Evolutionary conservation across 2,329 filamentous ascomycete species (phyloP).

Genomic region (Zymoseptoria ardabiliae): DNA sequence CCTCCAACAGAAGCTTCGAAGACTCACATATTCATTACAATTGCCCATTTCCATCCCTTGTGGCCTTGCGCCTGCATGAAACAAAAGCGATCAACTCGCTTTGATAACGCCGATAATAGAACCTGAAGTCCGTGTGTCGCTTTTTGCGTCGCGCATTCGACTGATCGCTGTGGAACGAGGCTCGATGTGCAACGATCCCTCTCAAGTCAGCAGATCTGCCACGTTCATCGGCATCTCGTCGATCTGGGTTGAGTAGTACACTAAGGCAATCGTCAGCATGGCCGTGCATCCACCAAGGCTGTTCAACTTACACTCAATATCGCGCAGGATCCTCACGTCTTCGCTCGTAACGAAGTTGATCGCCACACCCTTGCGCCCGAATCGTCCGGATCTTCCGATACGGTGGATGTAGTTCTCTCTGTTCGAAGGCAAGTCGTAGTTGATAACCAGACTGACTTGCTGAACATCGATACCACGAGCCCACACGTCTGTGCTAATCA

Average conservation of each 20-base stretch:
- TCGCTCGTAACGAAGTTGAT: conserved; percentile 99
- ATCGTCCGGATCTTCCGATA: conserved; percentile 90
- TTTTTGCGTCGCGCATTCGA: not conserved
- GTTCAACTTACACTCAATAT: conserved; percentile 78
- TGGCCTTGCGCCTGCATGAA: conserved; percentile 22
- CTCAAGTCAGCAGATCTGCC: conserved; percentile 31
- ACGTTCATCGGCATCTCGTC: conserved; percentile 97
- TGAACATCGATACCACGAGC: conserved; percentile 98
- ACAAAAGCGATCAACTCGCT: not conserved
- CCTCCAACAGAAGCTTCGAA: not conserved
- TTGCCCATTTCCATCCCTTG: conserved; percentile 29
- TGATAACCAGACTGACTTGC: conserved; percentile 96
- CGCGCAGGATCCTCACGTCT: conserved; percentile 91
- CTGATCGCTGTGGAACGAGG: not conserved
- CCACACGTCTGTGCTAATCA: conserved; percentile 98
- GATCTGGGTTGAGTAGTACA: conserved; percentile 94
- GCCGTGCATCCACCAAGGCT: not conserved
- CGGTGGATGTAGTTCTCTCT: conserved; percentile 99
- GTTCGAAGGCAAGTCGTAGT: conserved; percentile 96
- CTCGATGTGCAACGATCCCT: not conserved
- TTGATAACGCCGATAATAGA: not conserved
- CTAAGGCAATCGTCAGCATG: conserved; percentile 34
- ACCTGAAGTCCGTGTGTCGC: not conserved
- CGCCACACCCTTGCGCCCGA: conserved; percentile 95
- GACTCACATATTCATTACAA: conserved; percentile 23